A percentile compares a stretch with the other conserved stretches of the same genome.
phyloP scores from a whole-genome alignment of 352 stramenopile genomes.

The Peronospora belbahrii region DNA sequence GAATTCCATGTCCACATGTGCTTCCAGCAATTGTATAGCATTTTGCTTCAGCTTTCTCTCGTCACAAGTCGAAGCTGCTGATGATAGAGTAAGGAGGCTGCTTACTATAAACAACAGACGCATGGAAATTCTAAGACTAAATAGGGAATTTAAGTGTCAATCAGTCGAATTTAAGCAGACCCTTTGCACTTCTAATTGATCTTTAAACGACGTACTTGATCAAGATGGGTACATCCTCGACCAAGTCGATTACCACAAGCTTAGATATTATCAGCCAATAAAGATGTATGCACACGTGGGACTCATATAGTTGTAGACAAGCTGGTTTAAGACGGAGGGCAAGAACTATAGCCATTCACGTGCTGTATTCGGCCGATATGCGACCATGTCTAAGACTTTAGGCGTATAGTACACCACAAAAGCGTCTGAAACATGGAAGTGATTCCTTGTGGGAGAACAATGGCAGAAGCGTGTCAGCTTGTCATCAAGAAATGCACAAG shows the following conservation, averaged over 20 bases:
- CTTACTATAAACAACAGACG: constrained; percentile 3
- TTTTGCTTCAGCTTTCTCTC: constrained; percentile 41
- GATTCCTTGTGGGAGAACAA: too few relatives aligned
- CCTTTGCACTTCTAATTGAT: not conserved
- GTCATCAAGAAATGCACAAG: too few relatives aligned
- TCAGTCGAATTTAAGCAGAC: not conserved
- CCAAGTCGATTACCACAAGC: not conserved
- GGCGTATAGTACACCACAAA: too few relatives aligned
- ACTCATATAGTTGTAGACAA: too few relatives aligned
- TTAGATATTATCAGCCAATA: too few relatives aligned
- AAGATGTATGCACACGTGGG: too few relatives aligned
- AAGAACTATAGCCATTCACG: too few relatives aligned
- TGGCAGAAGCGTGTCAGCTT: too few relatives aligned
- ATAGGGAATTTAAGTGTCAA: not conserved
- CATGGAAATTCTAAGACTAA: not conserved
- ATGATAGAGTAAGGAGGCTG: constrained; percentile 2
- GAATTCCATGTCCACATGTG: constrained; percentile 59
- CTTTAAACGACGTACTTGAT: not conserved
- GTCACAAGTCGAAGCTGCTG: constrained; percentile 25
- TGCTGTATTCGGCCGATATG: too few relatives aligned
- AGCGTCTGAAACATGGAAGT: too few relatives aligned
- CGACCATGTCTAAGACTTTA: too few relatives aligned
- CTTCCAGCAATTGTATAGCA: constrained; percentile 31
- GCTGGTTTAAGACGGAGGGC: too few relatives aligned
- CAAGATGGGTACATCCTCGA: not conserved